Conservation (phyloP, 257 asterid genomes). For the Apocynum venetum region DNA sequence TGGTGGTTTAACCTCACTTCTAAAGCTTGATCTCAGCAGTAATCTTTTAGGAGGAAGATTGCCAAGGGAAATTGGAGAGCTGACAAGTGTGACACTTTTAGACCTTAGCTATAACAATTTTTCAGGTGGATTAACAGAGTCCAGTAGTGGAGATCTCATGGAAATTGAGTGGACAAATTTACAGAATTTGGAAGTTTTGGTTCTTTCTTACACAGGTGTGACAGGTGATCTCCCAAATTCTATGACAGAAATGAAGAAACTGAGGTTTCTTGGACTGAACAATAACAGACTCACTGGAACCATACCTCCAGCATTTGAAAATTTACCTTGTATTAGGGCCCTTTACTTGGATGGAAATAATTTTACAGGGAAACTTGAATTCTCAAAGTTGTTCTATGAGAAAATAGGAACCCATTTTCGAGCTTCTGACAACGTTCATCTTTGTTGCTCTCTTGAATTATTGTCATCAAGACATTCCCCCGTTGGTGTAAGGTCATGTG, state of each 20-base stretch:
- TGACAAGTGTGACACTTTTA: constrained; percentile 19
- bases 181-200: constrained; percentile 23
- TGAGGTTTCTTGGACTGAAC: constrained; percentile 35
- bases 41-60: constrained; percentile 23
- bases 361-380: constrained; percentile 31
- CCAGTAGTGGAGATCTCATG: constrained; percentile 19
- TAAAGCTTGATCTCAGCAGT: constrained; percentile 34
- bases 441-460: constrained; percentile 19
- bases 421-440: constrained; percentile 25
- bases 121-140: constrained; percentile 15
- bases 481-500: constrained; percentile 27
- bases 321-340: constrained; percentile 19
- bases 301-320: constrained; percentile 23
- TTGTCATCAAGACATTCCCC: constrained; percentile 18
- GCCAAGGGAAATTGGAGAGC: constrained; percentile 21
- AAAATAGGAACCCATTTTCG: constrained; percentile 33
- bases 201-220: constrained; percentile 25
- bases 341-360: constrained; percentile 30
- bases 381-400: constrained; percentile 27
- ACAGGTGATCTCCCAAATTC: constrained; percentile 23
- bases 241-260: constrained; percentile 23
- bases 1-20: constrained; percentile 24
- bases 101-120: constrained; percentile 30
- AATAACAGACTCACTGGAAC: constrained; percentile 24
- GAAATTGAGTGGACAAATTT: constrained; percentile 26